Conservation (phyloP, 2,329 filamentous ascomycete species). For the Colletotrichum camelliae region DNA sequence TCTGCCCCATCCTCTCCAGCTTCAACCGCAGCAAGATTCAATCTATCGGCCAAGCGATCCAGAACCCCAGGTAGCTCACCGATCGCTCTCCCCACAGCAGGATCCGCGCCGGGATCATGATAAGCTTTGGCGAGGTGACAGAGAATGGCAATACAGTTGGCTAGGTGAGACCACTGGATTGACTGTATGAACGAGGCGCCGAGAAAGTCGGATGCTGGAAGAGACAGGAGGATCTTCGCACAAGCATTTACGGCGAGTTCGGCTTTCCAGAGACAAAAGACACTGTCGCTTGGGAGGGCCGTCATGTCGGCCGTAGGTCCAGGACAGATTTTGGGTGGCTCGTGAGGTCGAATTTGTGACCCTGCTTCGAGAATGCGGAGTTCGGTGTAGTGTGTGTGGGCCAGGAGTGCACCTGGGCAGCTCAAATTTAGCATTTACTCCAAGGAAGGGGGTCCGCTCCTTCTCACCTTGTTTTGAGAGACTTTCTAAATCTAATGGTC, state of each 20-base stretch:
- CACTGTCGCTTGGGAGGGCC: not conserved
- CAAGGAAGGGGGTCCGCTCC: rapidly evolving
- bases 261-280: not conserved
- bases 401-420: not conserved
- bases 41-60: not conserved
- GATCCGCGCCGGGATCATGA: rapidly evolving
- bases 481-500: not conserved
- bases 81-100: not conserved
- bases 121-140: not conserved
- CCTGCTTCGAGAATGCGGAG: not conserved
- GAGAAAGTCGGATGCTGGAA: not conserved
- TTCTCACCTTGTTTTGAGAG: not conserved
- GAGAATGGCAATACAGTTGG: not conserved
- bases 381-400: not conserved
- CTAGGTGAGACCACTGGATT: not conserved
- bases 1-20: rapidly evolving
- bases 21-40: not conserved
- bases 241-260: not conserved
- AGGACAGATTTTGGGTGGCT: not conserved
- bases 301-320: not conserved
- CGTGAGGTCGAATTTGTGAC: not conserved
- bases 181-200: not conserved
- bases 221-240: not conserved
- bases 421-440: not conserved
- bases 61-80: not conserved